Evolutionary conservation across 148 eudicot species (phyloP).

Genomic region (Linanthus parryae): DNA sequence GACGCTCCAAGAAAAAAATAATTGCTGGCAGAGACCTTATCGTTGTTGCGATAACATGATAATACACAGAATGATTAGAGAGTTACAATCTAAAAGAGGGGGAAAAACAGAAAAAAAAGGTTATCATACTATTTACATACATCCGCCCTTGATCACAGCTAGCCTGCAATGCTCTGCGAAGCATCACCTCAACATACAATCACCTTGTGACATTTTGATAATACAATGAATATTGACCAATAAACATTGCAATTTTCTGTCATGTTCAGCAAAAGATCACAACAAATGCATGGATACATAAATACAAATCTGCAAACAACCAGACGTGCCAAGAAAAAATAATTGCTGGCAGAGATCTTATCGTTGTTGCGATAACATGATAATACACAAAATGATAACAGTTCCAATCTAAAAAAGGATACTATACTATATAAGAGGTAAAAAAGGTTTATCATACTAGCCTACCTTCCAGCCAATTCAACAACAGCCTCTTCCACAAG

Average conservation of each 20-base stretch:
- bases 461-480: slow-evolving; percentile 51
- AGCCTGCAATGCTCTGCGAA: no score
- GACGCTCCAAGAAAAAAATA: slow-evolving; percentile 11
- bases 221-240: no score
- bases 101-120: background rate
- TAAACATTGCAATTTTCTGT: background rate
- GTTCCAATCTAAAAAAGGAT: background rate
- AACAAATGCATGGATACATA: background rate
- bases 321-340: slow-evolving; percentile 10
- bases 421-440: background rate
- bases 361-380: slow-evolving; percentile 4
- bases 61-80: slow-evolving; percentile 12
- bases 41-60: slow-evolving; percentile 5
- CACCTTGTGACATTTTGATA: no score
- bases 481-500: slow-evolving; percentile 63
- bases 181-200: no score
- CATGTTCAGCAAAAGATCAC: background rate
- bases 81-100: background rate
- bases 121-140: slow-evolving; percentile 28
- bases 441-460: slow-evolving; percentile 17
- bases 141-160: no score
- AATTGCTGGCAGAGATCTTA: slow-evolving; percentile 2
- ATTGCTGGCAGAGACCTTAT: slow-evolving; percentile 1
- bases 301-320: slow-evolving; percentile 6
- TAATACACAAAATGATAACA: slow-evolving; percentile 13